Evolutionary conservation across 2,329 filamentous ascomycete species (phyloP).

Genomic region (Aspergillus ochraceus): DNA sequence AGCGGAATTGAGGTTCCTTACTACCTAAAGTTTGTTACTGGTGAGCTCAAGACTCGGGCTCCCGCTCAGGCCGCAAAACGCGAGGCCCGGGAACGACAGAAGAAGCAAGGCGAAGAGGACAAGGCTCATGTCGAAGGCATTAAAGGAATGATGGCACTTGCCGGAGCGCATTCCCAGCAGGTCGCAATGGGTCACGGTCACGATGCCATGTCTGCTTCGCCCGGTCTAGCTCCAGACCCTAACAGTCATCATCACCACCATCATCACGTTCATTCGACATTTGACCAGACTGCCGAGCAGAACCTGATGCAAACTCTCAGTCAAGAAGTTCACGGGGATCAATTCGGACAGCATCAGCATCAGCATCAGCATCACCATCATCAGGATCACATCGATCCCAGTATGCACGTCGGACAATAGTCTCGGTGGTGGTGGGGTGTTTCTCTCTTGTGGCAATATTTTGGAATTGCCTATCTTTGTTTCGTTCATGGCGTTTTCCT

Average conservation of each 20-base stretch:
- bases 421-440: not conserved
- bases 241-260: constrained; percentile 12
- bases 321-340: constrained; percentile 42
- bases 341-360: constrained; percentile 34
- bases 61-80: constrained; percentile 60
- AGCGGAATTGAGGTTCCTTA: constrained; percentile 88
- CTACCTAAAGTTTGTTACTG: constrained; percentile 83
- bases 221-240: constrained; percentile 34
- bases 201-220: constrained; percentile 40
- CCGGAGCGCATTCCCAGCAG: constrained; percentile 40
- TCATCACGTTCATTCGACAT: constrained; percentile 24
- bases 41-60: constrained; percentile 82
- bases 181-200: constrained; percentile 30
- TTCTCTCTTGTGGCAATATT: not conserved
- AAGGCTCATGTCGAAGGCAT: constrained; percentile 50
- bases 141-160: constrained; percentile 49
- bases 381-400: constrained; percentile 35
- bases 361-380: constrained; percentile 33
- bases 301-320: constrained; percentile 46
- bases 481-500: not conserved
- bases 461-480: not conserved
- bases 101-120: constrained; percentile 47
- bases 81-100: constrained; percentile 49
- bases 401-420: constrained; percentile 37
- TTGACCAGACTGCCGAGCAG: constrained; percentile 44